Conservation (phyloP, 495 filamentous ascomycete genomes). For the Wilcoxina mikolae region DNA sequence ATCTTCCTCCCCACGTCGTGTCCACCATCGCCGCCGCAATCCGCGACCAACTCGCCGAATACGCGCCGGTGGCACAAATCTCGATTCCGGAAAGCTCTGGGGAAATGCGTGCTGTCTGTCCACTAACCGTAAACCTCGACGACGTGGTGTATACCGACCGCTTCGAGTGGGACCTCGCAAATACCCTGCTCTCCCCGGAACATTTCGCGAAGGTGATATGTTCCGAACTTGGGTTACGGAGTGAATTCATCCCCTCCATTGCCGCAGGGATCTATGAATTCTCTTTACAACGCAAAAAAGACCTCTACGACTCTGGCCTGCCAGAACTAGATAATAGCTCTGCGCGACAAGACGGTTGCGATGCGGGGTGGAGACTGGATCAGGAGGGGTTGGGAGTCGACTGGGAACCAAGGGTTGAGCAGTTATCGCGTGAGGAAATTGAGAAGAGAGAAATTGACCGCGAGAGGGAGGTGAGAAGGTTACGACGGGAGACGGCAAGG, state of each 20-base stretch:
- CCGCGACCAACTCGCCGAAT: slow-evolving; percentile 86
- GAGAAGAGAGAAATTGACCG: slow-evolving; percentile 93
- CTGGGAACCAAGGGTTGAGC: slow-evolving; percentile 90
- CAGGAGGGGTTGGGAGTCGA: slow-evolving; percentile 75
- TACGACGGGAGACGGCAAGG: slow-evolving; percentile 79
- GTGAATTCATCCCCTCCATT: slow-evolving; percentile 89
- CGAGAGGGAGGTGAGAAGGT: slow-evolving; percentile 71
- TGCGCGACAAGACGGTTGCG: slow-evolving; percentile 41
- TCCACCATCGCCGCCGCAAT: slow-evolving; percentile 83
- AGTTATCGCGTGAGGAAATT: slow-evolving; percentile 85
- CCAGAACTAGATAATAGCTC: slow-evolving; percentile 78
- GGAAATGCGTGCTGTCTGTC: slow-evolving; percentile 47
- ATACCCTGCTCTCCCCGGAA: slow-evolving; percentile 82
- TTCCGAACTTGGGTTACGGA: slow-evolving; percentile 71
- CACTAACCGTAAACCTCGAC: slow-evolving; percentile 78
- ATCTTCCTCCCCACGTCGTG: slow-evolving; percentile 60
- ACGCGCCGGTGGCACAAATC: slow-evolving; percentile 84
- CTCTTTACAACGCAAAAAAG: slow-evolving; percentile 82
- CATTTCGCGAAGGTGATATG: slow-evolving; percentile 83
- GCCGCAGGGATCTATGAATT: slow-evolving; percentile 96
- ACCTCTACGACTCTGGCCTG: slow-evolving; percentile 61
- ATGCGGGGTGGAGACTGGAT: slow-evolving; percentile 90
- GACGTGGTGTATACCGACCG: slow-evolving; percentile 91
- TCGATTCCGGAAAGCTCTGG: slow-evolving; percentile 41
- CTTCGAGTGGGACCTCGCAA: slow-evolving; percentile 94